Percentiles rank a stretch among this genome's conserved stretches.
Conservation (phyloP, 176 grass and related monocot species). For the Carex littledalei region DNA sequence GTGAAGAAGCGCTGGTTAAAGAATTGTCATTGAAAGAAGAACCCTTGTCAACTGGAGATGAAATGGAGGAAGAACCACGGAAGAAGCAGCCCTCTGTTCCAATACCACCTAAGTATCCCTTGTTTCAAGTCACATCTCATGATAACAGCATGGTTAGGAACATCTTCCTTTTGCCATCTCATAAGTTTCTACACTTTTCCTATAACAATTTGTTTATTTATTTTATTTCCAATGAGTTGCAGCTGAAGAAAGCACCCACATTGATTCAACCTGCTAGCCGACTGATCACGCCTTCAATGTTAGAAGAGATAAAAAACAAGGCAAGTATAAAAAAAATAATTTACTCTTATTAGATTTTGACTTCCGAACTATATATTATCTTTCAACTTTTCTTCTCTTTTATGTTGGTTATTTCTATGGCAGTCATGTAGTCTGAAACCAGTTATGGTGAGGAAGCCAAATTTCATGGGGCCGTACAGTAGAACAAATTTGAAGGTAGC, state of each 20-base stretch:
- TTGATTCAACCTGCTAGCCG: constrained; percentile 49
- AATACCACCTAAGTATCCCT: constrained; percentile 44
- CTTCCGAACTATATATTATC: not conserved
- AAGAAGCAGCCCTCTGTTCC: constrained; percentile 30
- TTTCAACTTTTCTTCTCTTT: not conserved
- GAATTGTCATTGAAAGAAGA: constrained; percentile 14
- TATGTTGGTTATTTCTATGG: constrained; percentile 5
- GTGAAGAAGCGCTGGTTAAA: not conserved
- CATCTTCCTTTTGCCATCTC: not conserved
- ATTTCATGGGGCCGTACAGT: constrained; percentile 56
- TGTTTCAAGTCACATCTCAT: constrained; percentile 64
- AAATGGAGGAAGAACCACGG: constrained; percentile 28
- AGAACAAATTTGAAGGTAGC: constrained; percentile 74
- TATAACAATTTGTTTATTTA: not conserved
- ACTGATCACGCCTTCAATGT: constrained; percentile 36
- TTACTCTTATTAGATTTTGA: not conserved
- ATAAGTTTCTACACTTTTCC: not conserved
- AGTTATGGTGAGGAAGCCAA: constrained; percentile 50
- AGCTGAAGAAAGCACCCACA: constrained; percentile 67
- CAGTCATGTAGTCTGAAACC: constrained; percentile 90
- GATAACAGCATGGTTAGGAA: constrained; percentile 76
- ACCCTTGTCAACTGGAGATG: not conserved
- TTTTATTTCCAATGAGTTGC: constrained; percentile 16
- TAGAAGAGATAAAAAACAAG: constrained; percentile 88
- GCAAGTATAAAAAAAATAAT: constrained; percentile 26